phyloP scores from a whole-genome alignment of 2,329 filamentous ascomycete genomes.

The Ciborinia camelliae region DNA sequence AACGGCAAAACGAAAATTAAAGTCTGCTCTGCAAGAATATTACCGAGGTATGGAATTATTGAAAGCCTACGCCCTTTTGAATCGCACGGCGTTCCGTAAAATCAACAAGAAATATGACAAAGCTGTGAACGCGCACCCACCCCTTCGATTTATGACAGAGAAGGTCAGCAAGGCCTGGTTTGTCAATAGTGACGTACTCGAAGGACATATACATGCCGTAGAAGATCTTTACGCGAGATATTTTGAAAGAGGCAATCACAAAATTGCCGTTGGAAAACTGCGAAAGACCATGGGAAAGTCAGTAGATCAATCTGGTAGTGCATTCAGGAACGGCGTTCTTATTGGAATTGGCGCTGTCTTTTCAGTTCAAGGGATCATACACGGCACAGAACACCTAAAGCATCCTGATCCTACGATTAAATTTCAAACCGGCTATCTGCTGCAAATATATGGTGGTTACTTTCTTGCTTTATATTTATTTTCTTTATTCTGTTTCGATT shows the following conservation, averaged over 20 bases:
- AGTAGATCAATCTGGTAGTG: slow-evolving; percentile 53
- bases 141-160: slow-evolving; percentile 80
- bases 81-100: slow-evolving; percentile 91
- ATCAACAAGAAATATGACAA: slow-evolving; percentile 99
- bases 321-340: slow-evolving; percentile 61
- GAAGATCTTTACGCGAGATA: slow-evolving; percentile 94
- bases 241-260: slow-evolving; percentile 90
- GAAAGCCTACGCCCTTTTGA: slow-evolving; percentile 86
- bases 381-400: slow-evolving; percentile 53
- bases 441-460: slow-evolving; percentile 92
- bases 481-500: slow-evolving; percentile 80
- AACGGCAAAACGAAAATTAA: slow-evolving; percentile 86
- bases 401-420: slow-evolving; percentile 48
- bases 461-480: slow-evolving; percentile 80
- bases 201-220: slow-evolving; percentile 72
- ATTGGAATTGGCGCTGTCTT: slow-evolving; percentile 67
- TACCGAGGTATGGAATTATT: slow-evolving; percentile 88
- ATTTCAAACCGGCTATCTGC: slow-evolving; percentile 60
- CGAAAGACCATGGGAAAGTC: slow-evolving; percentile 64
- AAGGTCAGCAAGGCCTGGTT: slow-evolving; percentile 91
- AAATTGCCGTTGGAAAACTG: slow-evolving; percentile 84
- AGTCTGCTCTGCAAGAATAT: slow-evolving; percentile 86
- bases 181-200: slow-evolving; percentile 81
- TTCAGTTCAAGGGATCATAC: slow-evolving; percentile 60
- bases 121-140: slow-evolving; percentile 71